Base-by-base conservation (phyloP, 768 basidiomycete genomes). In the Neoboletus subvelutipes region DNA sequence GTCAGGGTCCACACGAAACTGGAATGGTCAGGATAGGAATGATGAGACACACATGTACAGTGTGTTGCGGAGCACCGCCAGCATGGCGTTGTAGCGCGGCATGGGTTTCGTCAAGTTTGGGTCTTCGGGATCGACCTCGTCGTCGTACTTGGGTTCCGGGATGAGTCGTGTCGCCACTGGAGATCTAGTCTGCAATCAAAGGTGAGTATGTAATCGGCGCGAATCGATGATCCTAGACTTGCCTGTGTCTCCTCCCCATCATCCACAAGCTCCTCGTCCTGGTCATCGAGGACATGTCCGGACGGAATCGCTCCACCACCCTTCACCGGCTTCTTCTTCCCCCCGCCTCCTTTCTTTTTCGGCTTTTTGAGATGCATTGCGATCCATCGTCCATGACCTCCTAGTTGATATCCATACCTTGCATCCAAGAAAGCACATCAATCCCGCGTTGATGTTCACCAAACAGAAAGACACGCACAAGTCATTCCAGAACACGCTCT, bases 401-500 rank as follows among this genome's bases (percentile, higher is more conserved):
- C 69, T 3, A 88, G 76, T 61, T 88, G 88, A 69, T 94, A 94
- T 0, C 85, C 91, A 67, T 86, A 90, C 59, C 91, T 93, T 55
- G 15, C 33, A n/a, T n/a, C 26, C 47, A 37, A 36, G 22, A 41
- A 45, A 20, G 11, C 18, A 26, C 9, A 2, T 55, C n/a, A 48
- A n/a, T 17, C 20, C 12, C 20, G 3, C 10, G 8, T 18, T 12
- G n/a, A n/a, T 15, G 1, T n/a, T 17, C 18, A 9, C 15, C 45
- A 13, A 15, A 33, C 10, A 13, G 4, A 17, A 4, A n/a, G 13
- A 20, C 17, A 51, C 63, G 45, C 5, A 63, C 90, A 95, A 60
- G 64, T 95, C 93, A 58, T 94, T 92, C 78, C 88, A 90, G 69
- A 96, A 96, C 2, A 86, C 78, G 58, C 89, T 92, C 55, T 92